phyloP scores from a whole-genome alignment of 257 asterid species.

The Nicotiana undulata region DNA sequence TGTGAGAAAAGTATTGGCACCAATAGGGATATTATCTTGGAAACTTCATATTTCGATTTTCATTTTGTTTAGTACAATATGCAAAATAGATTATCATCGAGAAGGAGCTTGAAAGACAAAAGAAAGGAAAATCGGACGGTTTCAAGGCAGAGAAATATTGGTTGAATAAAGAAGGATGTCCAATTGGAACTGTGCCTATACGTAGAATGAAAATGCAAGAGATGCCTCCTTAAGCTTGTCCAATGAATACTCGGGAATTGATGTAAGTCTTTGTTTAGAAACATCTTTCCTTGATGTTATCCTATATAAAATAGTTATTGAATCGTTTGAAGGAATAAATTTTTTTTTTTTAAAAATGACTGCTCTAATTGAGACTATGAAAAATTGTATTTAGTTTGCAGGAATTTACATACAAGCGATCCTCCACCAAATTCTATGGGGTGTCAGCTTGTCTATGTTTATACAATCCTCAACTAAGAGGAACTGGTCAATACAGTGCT shows the following conservation, averaged over 20 bases:
- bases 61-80: background rate
- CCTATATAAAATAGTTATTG: too few species aligned
- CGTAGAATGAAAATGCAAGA: background rate
- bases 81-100: background rate
- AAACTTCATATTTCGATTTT: background rate
- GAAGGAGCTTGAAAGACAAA: background rate
- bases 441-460: background rate
- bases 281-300: too few species aligned
- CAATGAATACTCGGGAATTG: background rate
- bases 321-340: too few species aligned
- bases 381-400: background rate
- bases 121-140: background rate
- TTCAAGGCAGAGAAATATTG: background rate
- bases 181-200: background rate
- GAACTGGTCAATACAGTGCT: background rate
- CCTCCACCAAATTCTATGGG: background rate
- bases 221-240: background rate
- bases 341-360: too few species aligned
- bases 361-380: too few species aligned
- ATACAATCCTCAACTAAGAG: background rate
- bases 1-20: too few species aligned
- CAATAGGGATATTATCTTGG: too few species aligned
- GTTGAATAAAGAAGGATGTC: background rate
- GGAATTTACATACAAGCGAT: background rate
- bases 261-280: background rate